Evolutionary conservation across 1,284 basidiomycete species (phyloP), one percentile per base, ranked within the genome.

Genomic region (Apiotrichum laibachii): DNA sequence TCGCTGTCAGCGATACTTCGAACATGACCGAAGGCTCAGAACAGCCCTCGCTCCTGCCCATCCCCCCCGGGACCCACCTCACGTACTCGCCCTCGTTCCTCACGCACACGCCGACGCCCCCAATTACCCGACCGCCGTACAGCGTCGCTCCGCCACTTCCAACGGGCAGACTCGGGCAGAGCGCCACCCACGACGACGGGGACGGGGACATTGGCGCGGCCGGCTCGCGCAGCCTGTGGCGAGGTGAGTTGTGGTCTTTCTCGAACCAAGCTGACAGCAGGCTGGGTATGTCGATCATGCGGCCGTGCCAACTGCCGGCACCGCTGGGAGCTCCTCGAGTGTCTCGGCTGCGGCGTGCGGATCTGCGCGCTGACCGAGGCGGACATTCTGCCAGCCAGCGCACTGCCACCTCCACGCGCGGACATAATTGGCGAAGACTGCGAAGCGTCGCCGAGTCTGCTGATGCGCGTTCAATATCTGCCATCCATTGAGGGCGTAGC

Each of bases 231-330:
- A 60, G 60, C 2, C 52, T 73, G 6, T 70, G 70, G 70, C 59
- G 56, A 8, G 72, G 72, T 72, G 31, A 53, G 66, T 51, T 33
- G 8, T 7, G 26, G 8, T 19, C 8, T 31, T 26, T 37, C 22
- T 21, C 33, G 10, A 9, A 7, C 8, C n/a, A 21, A 2, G 35
- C 51, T 63, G 55, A 63, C n/a, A 10, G 11, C 50, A 72, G 71
- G 72, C 11, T 76, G 72, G 72, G 72, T 74, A 6, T 76, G 73
- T 48, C 49, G 50, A 13, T 53, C 37, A 19, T 76, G 73, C 48
- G 71, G 70, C 8, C 57, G 73, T n/a, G 73, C 73, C 2, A 76
- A 76, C 63, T 72, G 71, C 51, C 65, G 74, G 39, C 71, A 67
- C 52, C 60, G 71, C 11, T 76, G 74, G 74, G 72, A 76, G 55